A percentile compares a stretch with the other conserved stretches of the same genome.
phyloP scores from a whole-genome alignment of 768 basidiomycete species.

The Mycena metata region DNA sequence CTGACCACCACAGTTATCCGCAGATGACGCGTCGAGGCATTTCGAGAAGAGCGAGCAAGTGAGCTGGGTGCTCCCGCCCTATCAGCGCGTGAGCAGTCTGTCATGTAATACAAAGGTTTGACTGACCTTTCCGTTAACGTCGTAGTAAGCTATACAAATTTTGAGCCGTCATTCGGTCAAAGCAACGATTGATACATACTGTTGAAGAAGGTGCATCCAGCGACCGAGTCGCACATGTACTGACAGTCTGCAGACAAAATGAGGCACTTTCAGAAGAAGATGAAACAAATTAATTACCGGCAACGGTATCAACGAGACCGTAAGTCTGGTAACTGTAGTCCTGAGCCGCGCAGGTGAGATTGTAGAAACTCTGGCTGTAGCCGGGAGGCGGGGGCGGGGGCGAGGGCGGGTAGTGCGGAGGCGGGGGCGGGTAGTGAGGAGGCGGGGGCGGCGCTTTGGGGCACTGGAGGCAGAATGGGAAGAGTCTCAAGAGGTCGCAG shows the following conservation, averaged over 20 bases:
- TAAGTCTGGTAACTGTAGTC: too few species aligned
- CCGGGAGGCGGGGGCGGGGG: conserved; percentile 41
- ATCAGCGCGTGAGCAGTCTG: neutral
- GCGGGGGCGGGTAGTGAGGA: too few species aligned
- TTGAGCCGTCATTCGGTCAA: neutral
- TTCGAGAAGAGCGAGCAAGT: conserved; percentile 51
- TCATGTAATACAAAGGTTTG: neutral
- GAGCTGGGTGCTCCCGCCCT: conserved; percentile 52
- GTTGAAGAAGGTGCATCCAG: too few species aligned
- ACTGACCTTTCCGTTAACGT: conserved; percentile 52
- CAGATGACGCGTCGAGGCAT: conserved; percentile 46
- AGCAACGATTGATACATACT: too few species aligned
- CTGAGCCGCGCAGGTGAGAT: conserved; percentile 49
- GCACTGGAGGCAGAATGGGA: conserved; percentile 45
- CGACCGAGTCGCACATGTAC: too few species aligned
- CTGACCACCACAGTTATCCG: conserved; percentile 52
- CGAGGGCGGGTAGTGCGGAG: too few species aligned
- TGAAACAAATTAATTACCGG: too few species aligned
- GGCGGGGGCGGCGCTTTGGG: too few species aligned
- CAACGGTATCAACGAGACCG: too few species aligned
- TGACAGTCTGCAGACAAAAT: too few species aligned
- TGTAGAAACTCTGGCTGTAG: conserved; percentile 45
- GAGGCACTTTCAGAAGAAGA: too few species aligned
- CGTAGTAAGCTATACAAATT: conserved; percentile 48
- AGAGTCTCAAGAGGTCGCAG: conserved; percentile 41